Evolutionary conservation across 305 asterid species (phyloP).

Genomic region (Fraxinus ornus): DNA sequence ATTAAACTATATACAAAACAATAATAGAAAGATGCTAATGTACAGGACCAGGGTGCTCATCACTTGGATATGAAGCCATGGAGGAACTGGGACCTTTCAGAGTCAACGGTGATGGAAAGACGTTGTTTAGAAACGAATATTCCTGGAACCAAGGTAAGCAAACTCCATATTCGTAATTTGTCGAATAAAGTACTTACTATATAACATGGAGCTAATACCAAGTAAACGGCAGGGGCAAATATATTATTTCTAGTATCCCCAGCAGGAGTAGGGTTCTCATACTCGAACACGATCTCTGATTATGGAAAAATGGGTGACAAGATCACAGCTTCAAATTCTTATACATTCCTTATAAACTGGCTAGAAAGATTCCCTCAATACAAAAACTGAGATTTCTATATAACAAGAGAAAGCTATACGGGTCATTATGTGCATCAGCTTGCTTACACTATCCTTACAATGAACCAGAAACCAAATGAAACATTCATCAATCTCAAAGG

Average conservation of each 20-base stretch:
- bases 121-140: slow-evolving; percentile 38
- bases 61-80: slow-evolving; percentile 50
- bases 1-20: background rate
- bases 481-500: slow-evolving; percentile 52
- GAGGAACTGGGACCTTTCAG: slow-evolving; percentile 52
- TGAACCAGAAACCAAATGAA: slow-evolving; percentile 30
- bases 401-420: slow-evolving; percentile 53
- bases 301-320: slow-evolving; percentile 38
- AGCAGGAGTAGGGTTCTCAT: slow-evolving; percentile 60
- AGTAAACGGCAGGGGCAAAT: slow-evolving; percentile 38
- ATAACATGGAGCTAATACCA: background rate
- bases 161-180: background rate
- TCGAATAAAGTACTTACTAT: background rate
- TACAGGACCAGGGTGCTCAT: slow-evolving; percentile 58
- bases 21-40: background rate
- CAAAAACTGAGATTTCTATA: slow-evolving; percentile 44
- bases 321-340: slow-evolving; percentile 42
- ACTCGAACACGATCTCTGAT: slow-evolving; percentile 45
- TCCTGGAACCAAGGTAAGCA: slow-evolving; percentile 49
- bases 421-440: slow-evolving; percentile 61
- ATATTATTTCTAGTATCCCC: slow-evolving; percentile 55
- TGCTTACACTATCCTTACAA: slow-evolving; percentile 34
- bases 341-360: slow-evolving; percentile 50
- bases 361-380: slow-evolving; percentile 54
- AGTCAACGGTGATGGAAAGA: slow-evolving; percentile 48